Percentiles rank a stretch among this genome's conserved stretches.
Evolutionary conservation across 441 rosid species (phyloP).

Genomic region (Adansonia grandidieri): DNA sequence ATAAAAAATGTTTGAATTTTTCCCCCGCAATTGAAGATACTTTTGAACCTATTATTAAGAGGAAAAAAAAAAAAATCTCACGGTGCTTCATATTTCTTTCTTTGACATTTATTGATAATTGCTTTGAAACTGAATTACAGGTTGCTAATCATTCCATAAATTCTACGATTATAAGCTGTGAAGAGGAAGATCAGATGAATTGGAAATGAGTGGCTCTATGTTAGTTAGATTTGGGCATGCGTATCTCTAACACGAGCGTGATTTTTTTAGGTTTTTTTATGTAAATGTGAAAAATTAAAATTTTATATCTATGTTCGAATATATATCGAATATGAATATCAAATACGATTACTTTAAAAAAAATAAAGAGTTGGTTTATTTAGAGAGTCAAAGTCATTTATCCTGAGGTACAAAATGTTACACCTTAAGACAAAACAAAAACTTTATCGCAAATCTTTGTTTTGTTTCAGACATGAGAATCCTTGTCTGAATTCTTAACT

Average conservation of each 20-base stretch:
- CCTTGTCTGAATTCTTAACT: conserved; percentile 62
- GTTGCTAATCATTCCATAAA: neutral
- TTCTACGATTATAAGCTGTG: neutral
- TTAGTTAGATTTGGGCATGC: too few relatives aligned
- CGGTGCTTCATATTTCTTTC: neutral
- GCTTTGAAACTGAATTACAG: neutral
- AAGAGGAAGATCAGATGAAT: neutral
- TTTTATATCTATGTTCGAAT: too few relatives aligned
- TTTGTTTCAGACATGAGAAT: conserved; percentile 60
- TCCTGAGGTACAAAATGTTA: conserved; percentile 32
- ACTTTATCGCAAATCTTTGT: neutral
- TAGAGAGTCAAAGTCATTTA: conserved; percentile 45
- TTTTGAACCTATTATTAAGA: too few relatives aligned
- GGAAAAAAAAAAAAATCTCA: too few relatives aligned
- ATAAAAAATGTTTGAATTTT: too few relatives aligned
- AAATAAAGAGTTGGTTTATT: conserved; percentile 30
- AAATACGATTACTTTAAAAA: too few relatives aligned
- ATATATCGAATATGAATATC: too few relatives aligned
- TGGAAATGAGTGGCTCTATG: neutral
- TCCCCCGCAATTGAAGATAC: too few relatives aligned
- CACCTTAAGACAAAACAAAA: neutral
- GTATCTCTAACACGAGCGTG: too few relatives aligned
- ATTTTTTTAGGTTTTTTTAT: too few relatives aligned
- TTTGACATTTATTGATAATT: neutral
- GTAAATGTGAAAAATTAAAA: too few relatives aligned